Evolutionary conservation across 495 filamentous ascomycete genomes (phyloP).

Genomic region (Penicillium nucicola): DNA sequence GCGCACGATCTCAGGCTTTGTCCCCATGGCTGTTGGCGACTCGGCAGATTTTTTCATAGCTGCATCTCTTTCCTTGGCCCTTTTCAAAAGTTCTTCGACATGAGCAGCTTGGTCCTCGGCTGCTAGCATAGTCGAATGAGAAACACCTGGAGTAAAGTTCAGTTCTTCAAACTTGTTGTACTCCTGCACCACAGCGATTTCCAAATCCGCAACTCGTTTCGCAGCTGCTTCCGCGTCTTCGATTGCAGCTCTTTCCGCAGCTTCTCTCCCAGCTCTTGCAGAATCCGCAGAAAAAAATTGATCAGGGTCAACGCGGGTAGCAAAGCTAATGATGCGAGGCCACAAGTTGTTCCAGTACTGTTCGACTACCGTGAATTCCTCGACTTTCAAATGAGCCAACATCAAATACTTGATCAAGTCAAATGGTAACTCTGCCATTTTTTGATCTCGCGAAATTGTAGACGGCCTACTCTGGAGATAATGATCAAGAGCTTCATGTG

Average conservation of each 20-base stretch:
- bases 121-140: no score
- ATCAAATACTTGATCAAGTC: slow-evolving; percentile 63
- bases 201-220: no score
- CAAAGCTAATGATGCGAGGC: slow-evolving; percentile 46
- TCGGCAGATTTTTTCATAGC: neutral
- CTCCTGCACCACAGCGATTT: no score
- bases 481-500: slow-evolving; percentile 54
- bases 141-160: no score
- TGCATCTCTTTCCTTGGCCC: no score
- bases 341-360: slow-evolving; percentile 64
- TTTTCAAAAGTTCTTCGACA: no score
- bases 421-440: slow-evolving; percentile 42
- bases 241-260: no score
- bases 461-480: slow-evolving; percentile 38
- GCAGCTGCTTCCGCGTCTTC: no score
- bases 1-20: slow-evolving; percentile 37
- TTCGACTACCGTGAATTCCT: slow-evolving; percentile 56
- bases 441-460: slow-evolving; percentile 17
- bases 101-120: no score
- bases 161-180: no score
- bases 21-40: neutral
- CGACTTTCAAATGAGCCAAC: slow-evolving; percentile 53
- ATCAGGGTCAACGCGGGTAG: slow-evolving; percentile 18
- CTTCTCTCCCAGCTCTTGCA: neutral
- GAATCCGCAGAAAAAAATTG: slow-evolving; percentile 13